Conservation (phyloP, 208 protist genomes). For the Zelonia costaricensis region DNA sequence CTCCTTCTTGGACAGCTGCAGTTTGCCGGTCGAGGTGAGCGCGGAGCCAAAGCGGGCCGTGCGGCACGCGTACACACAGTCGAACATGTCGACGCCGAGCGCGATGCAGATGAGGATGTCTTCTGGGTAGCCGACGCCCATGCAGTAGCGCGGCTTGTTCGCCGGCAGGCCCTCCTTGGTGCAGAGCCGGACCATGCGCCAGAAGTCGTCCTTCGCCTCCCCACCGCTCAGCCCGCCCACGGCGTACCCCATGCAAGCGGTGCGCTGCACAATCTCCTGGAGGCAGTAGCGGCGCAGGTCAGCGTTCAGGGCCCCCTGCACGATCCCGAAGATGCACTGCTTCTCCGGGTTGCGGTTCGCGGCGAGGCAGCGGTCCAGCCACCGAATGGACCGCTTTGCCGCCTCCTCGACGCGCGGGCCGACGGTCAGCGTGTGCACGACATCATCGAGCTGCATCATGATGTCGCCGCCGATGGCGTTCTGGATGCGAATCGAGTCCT, state of each 20-base stretch:
- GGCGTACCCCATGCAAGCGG: conserved; percentile 96
- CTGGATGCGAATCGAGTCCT: conserved; percentile 98
- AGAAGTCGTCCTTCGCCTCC: conserved; percentile 98
- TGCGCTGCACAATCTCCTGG: conserved; percentile 92
- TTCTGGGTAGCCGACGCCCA: conserved; percentile 99
- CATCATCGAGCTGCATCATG: conserved; percentile 99
- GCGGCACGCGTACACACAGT: conserved; percentile 99
- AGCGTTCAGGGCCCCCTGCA: conserved; percentile 96
- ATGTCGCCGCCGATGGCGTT: conserved; percentile 99
- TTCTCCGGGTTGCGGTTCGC: conserved; percentile 92
- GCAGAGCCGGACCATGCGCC: conserved; percentile 93
- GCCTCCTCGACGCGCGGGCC: conserved; percentile 96
- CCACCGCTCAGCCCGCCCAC: conserved; percentile 99
- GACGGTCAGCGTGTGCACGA: conserved; percentile 91
- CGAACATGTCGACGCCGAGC: conserved; percentile 99
- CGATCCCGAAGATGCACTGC: conserved; percentile 99
- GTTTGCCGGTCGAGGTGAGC: conserved; percentile 81
- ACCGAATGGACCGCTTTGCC: conserved; percentile 95
- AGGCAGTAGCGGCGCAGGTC: conserved; percentile 92
- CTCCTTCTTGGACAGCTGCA: conserved; percentile 76
- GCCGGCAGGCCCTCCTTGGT: conserved; percentile 84
- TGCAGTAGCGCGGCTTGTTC: conserved; percentile 97
- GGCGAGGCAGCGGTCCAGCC: conserved; percentile 97
- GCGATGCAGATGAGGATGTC: conserved; percentile 98
- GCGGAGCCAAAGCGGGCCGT: conserved; percentile 97